Conservation (phyloP, 106 monocot genomes). For the Dioscorea dumetorum region DNA sequence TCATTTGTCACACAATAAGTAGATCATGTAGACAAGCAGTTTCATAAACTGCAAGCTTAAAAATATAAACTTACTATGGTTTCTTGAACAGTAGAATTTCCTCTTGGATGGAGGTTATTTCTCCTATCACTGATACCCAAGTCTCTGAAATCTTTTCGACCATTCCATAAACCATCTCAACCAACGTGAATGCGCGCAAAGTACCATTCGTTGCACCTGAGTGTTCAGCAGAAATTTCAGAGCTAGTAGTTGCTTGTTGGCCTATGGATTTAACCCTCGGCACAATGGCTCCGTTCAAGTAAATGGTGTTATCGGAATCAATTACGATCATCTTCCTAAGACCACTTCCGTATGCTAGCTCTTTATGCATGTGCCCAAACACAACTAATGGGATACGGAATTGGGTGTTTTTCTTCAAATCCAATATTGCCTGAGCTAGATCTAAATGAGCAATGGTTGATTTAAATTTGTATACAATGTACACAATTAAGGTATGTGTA, state of each 20-base stretch:
- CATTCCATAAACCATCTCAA: conserved; percentile 37
- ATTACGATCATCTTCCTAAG: conserved; percentile 71
- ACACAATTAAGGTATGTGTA: no score
- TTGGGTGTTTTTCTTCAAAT: conserved; percentile 37
- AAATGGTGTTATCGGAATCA: conserved; percentile 48
- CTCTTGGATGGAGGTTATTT: conserved; percentile 19
- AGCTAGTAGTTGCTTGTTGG: neutral
- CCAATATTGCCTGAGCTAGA: conserved; percentile 64
- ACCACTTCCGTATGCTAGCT: conserved; percentile 45
- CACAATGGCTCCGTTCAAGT: conserved; percentile 88
- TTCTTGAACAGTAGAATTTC: conserved; percentile 54
- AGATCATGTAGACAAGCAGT: no score
- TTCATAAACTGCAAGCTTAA: no score
- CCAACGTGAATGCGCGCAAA: conserved; percentile 55
- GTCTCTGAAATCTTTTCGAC: conserved; percentile 58
- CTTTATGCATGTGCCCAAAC: conserved; percentile 96
- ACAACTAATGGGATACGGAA: conserved; percentile 66
- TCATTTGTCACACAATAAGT: no score
- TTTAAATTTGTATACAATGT: no score
- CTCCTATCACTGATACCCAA: conserved; percentile 52
- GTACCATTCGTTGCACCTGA: conserved; percentile 12
- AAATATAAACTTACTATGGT: neutral
- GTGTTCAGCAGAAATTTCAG: neutral
- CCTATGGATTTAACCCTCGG: conserved; percentile 47
- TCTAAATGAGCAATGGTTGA: conserved; percentile 29